Base-by-base conservation (phyloP, 1,284 basidiomycete genomes). In the Ustilago trichophora region DNA sequence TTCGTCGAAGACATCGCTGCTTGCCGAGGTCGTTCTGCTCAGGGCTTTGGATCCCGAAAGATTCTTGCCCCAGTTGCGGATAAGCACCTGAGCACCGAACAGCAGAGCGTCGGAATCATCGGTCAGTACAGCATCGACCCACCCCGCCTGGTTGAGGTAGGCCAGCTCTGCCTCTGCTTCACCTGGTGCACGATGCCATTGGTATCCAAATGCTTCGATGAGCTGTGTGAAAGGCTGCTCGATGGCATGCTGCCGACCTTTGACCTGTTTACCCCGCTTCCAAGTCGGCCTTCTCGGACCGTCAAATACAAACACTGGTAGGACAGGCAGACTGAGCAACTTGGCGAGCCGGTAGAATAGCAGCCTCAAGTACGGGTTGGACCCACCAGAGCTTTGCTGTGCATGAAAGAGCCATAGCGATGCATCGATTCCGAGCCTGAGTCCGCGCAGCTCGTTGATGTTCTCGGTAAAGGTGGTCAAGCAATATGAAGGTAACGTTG, bases 161-260 rank as follows among this genome's bases (percentile, higher is more conserved):
- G 95, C 95, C 1, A 98, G 85, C 77, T 98, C 95, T 0, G 95
- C 95, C 82, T 98, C 95, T 0, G 95, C 95, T 82, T 98, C 95
- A 11, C 92, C 95, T 0, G 91, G 91, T 6, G 95, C 95, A 87
- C 90, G 60, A 19, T 42, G 22, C 36, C 58, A 34, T 6, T 55
- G 90, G 67, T 92, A 91, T 0, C 93, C 93, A 83, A 94, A 94
- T 0, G 90, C 89, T 47, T 91, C 88, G 5, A 96, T 88, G 47
- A 97, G 88, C 32, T 91, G 42, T 4, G 57, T 50, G 25, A 76
- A 73, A 0, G 64, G 64, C 9, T 51, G 34, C 40, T 76, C 66
- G 21, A 72, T 51, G 3, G 59, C 62, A 52, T 82, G 83, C 25
- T 73, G 72, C 3, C 80, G 77, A 0, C 64, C 42, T 77, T 85